Base-by-base conservation (phyloP, 345 rosid genomes). In the Trapa incisa region DNA sequence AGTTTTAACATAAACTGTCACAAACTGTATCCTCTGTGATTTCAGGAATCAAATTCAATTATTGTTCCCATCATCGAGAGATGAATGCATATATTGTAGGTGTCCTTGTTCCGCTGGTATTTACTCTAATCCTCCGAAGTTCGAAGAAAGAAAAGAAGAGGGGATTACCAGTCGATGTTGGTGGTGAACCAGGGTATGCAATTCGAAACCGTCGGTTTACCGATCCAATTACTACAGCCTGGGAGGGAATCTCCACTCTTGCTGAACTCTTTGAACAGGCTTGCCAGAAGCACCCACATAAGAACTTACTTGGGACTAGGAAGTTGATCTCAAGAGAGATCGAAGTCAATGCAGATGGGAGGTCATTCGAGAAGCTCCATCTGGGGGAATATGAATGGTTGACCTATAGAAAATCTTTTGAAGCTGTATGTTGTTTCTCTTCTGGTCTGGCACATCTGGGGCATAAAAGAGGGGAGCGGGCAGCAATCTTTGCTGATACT, bases 401-500 rank as follows among this genome's bases (percentile, higher is more conserved):
- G 22, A 89, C 87, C 5, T 95, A 87, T 72, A 84, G 76, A 35
- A 71, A 75, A 47, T 86, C 84, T 6, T 87, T 91, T 61, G 84
- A 87, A 67, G 74, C 73, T 48, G 98, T 82, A 0, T 84, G 85
- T 69, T 72, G 73, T 73, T 91, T 91, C 68, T 91, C 94, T 73
- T 91, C 99, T 76, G 98, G 99, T 36, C 75, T 91, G 72, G 83
- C 85, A 71, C 80, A 74, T 6, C 83, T 91, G 64, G 96, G 98
- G 47, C 97, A 87, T 39, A 69, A 43, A 61, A 84, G 78, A n/a
- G 89, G 73, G 36, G 98, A 95, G 75, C 90, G 94, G 36, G 96
- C 89, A 0, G 99, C 99, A 12, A 95, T 95, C 68, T 91, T 89
- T 67, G 96, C 99, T 22, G 99, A 91, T 74, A 95, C 98, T 37